Conservation (phyloP, 2,329 filamentous ascomycete genomes). For the Fusarium stilboides region DNA sequence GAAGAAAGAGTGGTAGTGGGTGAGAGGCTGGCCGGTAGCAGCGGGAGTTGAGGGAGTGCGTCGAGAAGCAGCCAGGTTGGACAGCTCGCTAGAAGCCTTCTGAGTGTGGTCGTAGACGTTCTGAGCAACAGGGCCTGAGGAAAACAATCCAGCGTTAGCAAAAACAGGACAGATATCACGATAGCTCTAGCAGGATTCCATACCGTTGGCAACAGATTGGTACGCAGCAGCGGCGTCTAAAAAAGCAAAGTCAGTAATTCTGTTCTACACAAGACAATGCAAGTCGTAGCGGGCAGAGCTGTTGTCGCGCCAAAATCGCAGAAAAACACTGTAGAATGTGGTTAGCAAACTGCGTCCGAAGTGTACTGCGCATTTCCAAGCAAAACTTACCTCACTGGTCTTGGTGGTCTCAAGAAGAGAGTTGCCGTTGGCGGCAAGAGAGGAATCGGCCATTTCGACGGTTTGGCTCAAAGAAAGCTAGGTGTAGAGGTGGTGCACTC, state of each 20-base stretch:
- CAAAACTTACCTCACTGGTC: slow-evolving; percentile 67
- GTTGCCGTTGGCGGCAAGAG: slow-evolving; percentile 62
- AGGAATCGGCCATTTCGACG: slow-evolving; percentile 49
- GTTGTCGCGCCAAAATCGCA: slow-evolving; percentile 15
- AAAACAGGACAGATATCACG: slow-evolving; percentile 13
- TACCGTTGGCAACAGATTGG: slow-evolving; percentile 64
- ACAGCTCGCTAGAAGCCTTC: slow-evolving; percentile 70
- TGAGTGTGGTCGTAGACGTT: slow-evolving; percentile 70
- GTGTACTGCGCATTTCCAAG: slow-evolving; percentile 26
- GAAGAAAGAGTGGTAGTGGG: slow-evolving; percentile 81
- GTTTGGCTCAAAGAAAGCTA: slow-evolving; percentile 44
- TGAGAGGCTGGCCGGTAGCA: slow-evolving; percentile 74
- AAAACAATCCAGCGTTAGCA: slow-evolving; percentile 29
- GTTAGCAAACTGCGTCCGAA: slow-evolving; percentile 45
- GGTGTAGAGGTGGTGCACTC: slow-evolving; percentile 27
- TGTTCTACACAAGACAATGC: slow-evolving; percentile 4
- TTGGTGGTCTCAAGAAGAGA: slow-evolving; percentile 64
- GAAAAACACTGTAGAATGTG: slow-evolving; percentile 30
- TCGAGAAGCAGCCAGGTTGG: slow-evolving; percentile 71
- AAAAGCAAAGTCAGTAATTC: slow-evolving; percentile 51
- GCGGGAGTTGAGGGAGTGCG: slow-evolving; percentile 67
- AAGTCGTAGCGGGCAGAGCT: slow-evolving; percentile 1
- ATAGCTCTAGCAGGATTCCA: slow-evolving; percentile 39
- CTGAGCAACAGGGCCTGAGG: slow-evolving; percentile 70
- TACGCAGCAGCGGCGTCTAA: slow-evolving; percentile 66